Evolutionary conservation across 2,329 filamentous ascomycete species (phyloP), one percentile per base, ranked within the genome.

Genomic region (Verruconis gallopava): DNA sequence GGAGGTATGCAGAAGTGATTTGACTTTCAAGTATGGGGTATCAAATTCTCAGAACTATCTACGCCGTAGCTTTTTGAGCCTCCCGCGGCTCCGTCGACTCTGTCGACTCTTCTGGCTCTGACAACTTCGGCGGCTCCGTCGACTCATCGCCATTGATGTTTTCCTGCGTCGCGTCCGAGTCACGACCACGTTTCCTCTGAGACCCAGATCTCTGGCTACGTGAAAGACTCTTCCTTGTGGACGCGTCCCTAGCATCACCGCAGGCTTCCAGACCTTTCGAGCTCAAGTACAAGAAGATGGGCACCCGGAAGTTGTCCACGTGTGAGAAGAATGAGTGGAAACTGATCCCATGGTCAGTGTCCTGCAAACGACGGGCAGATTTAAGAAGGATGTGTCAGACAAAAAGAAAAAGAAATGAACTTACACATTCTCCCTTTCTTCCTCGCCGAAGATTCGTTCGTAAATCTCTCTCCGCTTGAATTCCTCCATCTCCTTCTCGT

Each of bases 391-490:
- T n/a, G n/a, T n/a, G n/a, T n/a, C n/a, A n/a, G n/a, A n/a, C n/a
- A n/a, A n/a, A n/a, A n/a, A n/a, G n/a, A n/a, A n/a, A n/a, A n/a
- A n/a, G n/a, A n/a, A n/a, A 20, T 11, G 32, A 51, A 75, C 83
- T 74, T 69, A 89, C 83, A 83, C 75, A 56, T 89, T 86, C 49
- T 85, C 80, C 58, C 80, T 76, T 62, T 91, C 84, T 60, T 96
- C 91, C 40, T 93, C 81, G 19, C 81, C 73, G 61, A 93, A 96
- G 50, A 96, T 94, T 18, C 85, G 73, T 53, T 83, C 76, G 58
- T 98, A 98, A 46, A 98, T 96, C 59, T 93, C 78, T 50, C 78
- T 66, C 56, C 93, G 78, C 66, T 96, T 96, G 64, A 98, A 98
- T 46, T 79, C 81, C 48, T 81, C 72, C 51, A 98, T 84, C 60